phyloP scores from a whole-genome alignment of 257 asterid species.

The Solanum virginianum region DNA sequence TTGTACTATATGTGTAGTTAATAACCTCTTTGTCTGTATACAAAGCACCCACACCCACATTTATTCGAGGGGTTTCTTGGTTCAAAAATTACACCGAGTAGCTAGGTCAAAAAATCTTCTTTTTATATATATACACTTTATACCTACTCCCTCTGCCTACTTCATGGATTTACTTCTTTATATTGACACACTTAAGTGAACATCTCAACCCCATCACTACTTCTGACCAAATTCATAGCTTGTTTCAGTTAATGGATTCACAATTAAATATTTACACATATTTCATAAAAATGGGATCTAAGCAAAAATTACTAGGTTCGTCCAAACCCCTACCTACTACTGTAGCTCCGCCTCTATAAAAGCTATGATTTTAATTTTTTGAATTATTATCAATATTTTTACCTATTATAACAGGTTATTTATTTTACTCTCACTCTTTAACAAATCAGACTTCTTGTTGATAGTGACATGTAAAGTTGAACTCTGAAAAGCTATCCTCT shows the following conservation, averaged over 20 bases:
- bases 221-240: neutral
- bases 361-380: neutral
- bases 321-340: neutral
- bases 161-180: neutral
- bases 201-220: neutral
- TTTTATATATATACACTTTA: neutral
- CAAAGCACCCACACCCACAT: neutral
- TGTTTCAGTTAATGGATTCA: neutral
- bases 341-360: neutral
- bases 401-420: neutral
- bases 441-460: neutral
- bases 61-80: neutral
- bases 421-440: neutral
- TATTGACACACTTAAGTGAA: neutral
- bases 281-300: neutral
- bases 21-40: neutral
- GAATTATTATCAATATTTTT: neutral
- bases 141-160: neutral
- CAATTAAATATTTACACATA: neutral
- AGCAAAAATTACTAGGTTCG: neutral
- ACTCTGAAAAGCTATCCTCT: neutral
- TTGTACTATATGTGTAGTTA: neutral
- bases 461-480: neutral
- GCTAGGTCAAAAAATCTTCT: neutral
- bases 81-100: neutral